Conservation (phyloP, 2,329 filamentous ascomycete genomes). For the Ophiostoma triangulosporum region DNA sequence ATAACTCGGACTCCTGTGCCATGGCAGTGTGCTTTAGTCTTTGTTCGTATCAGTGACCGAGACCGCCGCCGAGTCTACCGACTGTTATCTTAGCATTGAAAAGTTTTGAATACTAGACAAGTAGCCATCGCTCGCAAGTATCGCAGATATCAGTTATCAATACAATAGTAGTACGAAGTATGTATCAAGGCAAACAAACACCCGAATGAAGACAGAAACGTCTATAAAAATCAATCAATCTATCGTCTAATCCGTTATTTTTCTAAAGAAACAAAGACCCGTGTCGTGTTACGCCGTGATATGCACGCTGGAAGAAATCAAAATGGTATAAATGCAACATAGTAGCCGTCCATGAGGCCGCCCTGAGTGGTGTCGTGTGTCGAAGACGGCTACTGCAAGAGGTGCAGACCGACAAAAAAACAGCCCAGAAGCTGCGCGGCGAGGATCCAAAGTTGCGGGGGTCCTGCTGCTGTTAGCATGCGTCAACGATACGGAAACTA, state of each 20-base stretch:
- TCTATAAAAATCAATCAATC: no score
- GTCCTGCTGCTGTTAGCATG: conserved; percentile 15
- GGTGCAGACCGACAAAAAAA: conserved; percentile 16
- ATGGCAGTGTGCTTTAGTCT: no score
- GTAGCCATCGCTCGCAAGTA: no score
- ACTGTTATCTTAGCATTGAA: no score
- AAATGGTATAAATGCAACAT: background rate
- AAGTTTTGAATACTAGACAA: no score
- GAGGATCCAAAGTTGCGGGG: conserved; percentile 33
- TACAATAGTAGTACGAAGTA: no score
- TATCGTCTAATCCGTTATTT: background rate
- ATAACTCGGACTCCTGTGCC: no score
- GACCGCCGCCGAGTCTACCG: no score
- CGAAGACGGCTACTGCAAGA: background rate
- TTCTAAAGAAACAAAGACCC: background rate
- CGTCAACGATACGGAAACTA: background rate
- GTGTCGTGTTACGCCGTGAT: background rate
- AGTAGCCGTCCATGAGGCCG: background rate
- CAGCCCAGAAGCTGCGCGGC: conserved; percentile 34
- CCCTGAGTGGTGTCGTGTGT: background rate
- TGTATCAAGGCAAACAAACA: no score
- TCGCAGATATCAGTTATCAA: no score
- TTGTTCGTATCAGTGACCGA: no score
- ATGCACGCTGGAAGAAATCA: background rate
- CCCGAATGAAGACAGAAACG: no score